A percentile compares a stretch with the other conserved stretches of the same genome.
phyloP scores from a whole-genome alignment of 108 stramenopile genomes.

The Poteriospumella lacustris region DNA sequence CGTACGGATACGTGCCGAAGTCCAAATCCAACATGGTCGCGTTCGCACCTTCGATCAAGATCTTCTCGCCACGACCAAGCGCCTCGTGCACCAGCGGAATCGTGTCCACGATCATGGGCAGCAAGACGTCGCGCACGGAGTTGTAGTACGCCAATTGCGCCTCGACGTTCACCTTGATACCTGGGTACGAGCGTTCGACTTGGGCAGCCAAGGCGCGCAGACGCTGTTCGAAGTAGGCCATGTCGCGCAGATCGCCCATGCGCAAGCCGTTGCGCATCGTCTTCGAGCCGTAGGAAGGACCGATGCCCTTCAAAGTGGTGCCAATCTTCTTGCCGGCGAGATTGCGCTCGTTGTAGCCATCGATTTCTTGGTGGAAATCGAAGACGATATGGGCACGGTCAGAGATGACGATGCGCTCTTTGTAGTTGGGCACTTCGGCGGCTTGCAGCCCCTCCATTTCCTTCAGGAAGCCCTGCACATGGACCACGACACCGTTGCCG shows the following conservation, averaged over 20 bases:
- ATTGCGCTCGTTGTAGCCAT: constrained; percentile 59
- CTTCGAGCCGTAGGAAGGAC: constrained; percentile 94
- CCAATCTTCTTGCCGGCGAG: constrained; percentile 68
- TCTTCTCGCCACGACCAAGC: constrained; percentile 75
- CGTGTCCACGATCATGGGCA: constrained; percentile 65
- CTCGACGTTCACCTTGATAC: not conserved
- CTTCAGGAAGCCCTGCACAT: constrained; percentile 82
- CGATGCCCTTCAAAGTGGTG: constrained; percentile 95
- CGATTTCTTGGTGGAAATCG: constrained; percentile 94
- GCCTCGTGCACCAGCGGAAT: constrained; percentile 77
- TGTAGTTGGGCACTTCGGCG: constrained; percentile 65
- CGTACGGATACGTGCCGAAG: constrained; percentile 98
- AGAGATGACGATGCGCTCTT: constrained; percentile 79
- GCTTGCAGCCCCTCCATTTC: constrained; percentile 74
- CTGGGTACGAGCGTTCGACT: not conserved
- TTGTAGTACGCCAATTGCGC: not conserved
- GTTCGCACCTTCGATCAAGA: constrained; percentile 97
- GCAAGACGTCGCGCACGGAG: constrained; percentile 18
- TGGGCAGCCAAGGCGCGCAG: constrained; percentile 75
- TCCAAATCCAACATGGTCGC: constrained; percentile 99
- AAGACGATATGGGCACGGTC: constrained; percentile 97
- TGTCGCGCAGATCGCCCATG: constrained; percentile 75
- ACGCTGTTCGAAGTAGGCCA: constrained; percentile 67
- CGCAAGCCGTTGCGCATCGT: constrained; percentile 96
- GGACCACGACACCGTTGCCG: constrained; percentile 95